phyloP scores from a whole-genome alignment of 768 basidiomycete genomes.

The Ephemerocybe angulata region DNA sequence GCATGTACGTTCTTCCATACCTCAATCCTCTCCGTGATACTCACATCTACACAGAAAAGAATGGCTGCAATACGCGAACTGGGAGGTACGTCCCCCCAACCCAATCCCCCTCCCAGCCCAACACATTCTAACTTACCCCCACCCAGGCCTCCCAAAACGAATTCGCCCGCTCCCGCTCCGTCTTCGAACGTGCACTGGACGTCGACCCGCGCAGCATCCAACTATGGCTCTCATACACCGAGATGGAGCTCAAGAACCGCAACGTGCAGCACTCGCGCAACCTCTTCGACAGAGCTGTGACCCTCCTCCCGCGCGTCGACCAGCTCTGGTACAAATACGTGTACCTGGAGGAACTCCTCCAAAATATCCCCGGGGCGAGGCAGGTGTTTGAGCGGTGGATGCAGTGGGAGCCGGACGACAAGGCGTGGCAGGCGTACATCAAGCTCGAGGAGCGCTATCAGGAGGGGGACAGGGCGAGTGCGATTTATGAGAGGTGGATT shows the following conservation, averaged over 20 bases:
- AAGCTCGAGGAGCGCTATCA: slow-evolving; percentile 94
- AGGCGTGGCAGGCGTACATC: slow-evolving; percentile 99
- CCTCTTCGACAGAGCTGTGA: slow-evolving; percentile 95
- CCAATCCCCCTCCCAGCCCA: neutral
- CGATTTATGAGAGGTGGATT: slow-evolving; percentile 90
- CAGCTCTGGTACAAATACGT: slow-evolving; percentile 99
- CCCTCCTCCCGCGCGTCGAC: slow-evolving; percentile 92
- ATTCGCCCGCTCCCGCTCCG: slow-evolving; percentile 89
- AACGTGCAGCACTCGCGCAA: slow-evolving; percentile 98
- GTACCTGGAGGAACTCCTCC: slow-evolving; percentile 93
- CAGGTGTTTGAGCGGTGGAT: slow-evolving; percentile 99
- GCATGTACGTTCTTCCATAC: slow-evolving; percentile 52
- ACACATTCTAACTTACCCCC: neutral
- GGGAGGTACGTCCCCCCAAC: slow-evolving; percentile 54
- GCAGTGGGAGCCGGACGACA: slow-evolving; percentile 99
- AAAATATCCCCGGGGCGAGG: slow-evolving; percentile 93
- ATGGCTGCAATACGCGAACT: slow-evolving; percentile 84
- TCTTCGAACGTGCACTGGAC: slow-evolving; percentile 95
- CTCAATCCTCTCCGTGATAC: neutral
- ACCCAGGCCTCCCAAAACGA: slow-evolving; percentile 89
- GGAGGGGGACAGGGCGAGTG: slow-evolving; percentile 87
- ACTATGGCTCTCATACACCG: slow-evolving; percentile 91
- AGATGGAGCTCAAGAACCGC: slow-evolving; percentile 97
- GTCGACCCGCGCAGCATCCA: slow-evolving; percentile 88
- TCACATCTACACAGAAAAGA: slow-evolving; percentile 55